Evolutionary conservation across 2,329 filamentous ascomycete species (phyloP), one percentile per base, ranked within the genome.

Genomic region (Coniella lustricola): DNA sequence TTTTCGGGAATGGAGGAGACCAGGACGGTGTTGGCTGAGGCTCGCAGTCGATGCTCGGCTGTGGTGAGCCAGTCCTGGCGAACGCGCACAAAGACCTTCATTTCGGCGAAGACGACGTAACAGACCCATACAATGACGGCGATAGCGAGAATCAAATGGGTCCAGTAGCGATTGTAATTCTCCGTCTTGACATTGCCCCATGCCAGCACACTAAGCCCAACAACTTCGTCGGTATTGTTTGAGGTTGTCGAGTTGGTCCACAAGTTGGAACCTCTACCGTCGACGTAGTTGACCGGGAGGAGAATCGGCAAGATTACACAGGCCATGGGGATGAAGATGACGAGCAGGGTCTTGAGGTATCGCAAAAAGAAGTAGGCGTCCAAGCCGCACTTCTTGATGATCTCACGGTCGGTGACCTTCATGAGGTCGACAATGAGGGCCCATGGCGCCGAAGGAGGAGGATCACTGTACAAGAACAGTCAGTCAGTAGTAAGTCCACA

Each of bases 341-440:
- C 83, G 37, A 97, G 77, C 4, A 97, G 79, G 65, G 61, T 77
- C 55, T 78, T 78, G 13, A 81, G 77, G 61, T 95, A 98, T 54
- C 94, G 86, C 1, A 98, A 75, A 65, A 98, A 98, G 72, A 97
- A 95, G 69, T 95, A 98, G 60, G 91, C 90, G 63, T 98, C 93
- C 9, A 98, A 78, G 16, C 93, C 93, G 57, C 91, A 96, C 66
- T 96, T 95, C 46, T 91, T 85, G 59, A 98, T 95, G 57, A 98
- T 81, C 57, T 95, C 88, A 12, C 87, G 75, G 53, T 87, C 77
- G 72, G 81, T 65, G 69, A 87, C 69, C 70, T 82, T 65, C 69
- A 87, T 74, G 74, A 95, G 55, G 71, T 71, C 63, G 66, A 77
- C 62, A 57, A 80, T 55, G 50, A 83, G 65, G 13, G 69, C 70